Evolutionary conservation across 2,329 filamentous ascomycete species (phyloP).

Genomic region (Sodiomyces alkalinus): DNA sequence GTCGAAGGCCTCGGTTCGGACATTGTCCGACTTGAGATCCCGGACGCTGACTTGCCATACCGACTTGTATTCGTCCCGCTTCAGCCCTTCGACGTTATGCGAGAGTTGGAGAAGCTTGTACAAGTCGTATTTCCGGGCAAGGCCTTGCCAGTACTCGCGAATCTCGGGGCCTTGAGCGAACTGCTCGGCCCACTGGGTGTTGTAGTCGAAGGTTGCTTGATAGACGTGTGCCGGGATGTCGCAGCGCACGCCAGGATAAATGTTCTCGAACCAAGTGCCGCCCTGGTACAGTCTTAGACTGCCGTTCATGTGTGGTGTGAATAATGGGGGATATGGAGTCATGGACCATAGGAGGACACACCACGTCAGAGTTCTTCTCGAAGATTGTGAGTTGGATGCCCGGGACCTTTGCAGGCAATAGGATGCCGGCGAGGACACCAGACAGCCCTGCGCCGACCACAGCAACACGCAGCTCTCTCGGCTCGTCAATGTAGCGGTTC

Average conservation of each 20-base stretch:
- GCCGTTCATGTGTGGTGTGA: too few species aligned
- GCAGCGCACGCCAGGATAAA: conserved; percentile 51
- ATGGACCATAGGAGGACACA: conserved; percentile 19
- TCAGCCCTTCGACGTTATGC: conserved; percentile 36
- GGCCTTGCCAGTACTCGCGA: conserved; percentile 45
- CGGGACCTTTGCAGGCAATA: conserved; percentile 55
- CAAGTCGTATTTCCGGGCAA: conserved; percentile 49
- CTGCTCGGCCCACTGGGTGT: conserved; percentile 52
- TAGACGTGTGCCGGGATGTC: conserved; percentile 57
- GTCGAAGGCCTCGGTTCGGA: conserved; percentile 34
- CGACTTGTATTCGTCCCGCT: conserved; percentile 35
- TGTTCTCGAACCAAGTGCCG: conserved; percentile 38
- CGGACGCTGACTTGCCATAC: conserved; percentile 39
- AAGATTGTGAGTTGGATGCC: conserved; percentile 49
- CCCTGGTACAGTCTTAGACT: conserved; percentile 22
- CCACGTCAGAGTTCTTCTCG: conserved; percentile 53
- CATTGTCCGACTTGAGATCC: conserved; percentile 21
- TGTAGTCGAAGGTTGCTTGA: conserved; percentile 52
- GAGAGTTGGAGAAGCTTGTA: conserved; percentile 41
- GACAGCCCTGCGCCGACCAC: conserved; percentile 50
- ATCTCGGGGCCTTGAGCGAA: conserved; percentile 56
- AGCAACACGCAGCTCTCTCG: conserved; percentile 34
- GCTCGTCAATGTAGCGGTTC: conserved; percentile 28
- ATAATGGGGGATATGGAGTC: conserved; percentile 1
- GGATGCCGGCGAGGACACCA: conserved; percentile 47